Evolutionary conservation across 768 basidiomycete species (phyloP).

Genomic region (Nidularia pulvinata): DNA sequence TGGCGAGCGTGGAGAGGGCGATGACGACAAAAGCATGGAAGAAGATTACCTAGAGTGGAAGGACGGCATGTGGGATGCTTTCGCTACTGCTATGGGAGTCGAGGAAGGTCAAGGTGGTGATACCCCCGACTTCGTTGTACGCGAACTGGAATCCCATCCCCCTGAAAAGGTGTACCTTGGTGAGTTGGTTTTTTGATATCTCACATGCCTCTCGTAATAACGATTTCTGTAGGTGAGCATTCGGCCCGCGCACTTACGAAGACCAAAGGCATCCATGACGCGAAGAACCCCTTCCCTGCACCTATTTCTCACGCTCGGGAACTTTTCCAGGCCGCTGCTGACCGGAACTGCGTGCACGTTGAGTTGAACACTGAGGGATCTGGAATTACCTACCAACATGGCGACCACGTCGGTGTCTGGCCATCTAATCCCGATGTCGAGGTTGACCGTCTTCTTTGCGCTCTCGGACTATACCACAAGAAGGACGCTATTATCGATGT

Average conservation of each 20-base stretch:
- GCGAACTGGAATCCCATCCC: conserved; percentile 74
- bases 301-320: conserved; percentile 79
- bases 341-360: conserved; percentile 92
- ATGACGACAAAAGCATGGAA: conserved; percentile 99
- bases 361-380: conserved; percentile 95
- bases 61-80: conserved; percentile 94
- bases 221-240: conserved; percentile 68
- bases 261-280: conserved; percentile 96
- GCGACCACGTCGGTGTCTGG: conserved; percentile 98
- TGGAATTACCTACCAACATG: conserved; percentile 98
- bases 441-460: conserved; percentile 84
- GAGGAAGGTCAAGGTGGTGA: conserved; percentile 98
- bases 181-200: conserved; percentile 18
- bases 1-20: conserved; percentile 92
- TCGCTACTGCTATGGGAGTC: conserved; percentile 80
- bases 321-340: conserved; percentile 72
- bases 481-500: conserved; percentile 86
- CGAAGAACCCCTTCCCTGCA: conserved; percentile 95
- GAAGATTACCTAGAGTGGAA: conserved; percentile 99
- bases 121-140: conserved; percentile 90
- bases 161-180: conserved; percentile 93
- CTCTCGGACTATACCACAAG: conserved; percentile 83
- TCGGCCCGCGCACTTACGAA: conserved; percentile 92
- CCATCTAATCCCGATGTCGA: conserved; percentile 93
- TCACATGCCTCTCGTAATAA: conserved; percentile 9